Base-by-base conservation (phyloP, 1,139 yeast species). In the Wickerhamomyces sp. region DNA sequence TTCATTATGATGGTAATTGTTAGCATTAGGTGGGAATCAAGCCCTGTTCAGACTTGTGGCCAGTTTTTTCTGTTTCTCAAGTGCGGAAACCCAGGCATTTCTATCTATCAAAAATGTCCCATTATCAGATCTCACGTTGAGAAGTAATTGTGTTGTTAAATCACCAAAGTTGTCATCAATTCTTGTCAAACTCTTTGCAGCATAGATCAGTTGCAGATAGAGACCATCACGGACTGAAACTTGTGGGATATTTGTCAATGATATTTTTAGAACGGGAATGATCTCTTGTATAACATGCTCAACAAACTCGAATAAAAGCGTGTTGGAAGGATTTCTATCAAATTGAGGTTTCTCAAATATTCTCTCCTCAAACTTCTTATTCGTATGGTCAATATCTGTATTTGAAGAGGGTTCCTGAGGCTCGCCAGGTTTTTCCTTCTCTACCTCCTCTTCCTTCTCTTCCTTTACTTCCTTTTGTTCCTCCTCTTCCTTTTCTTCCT, bases 111-210 rank as follows among this genome's bases (percentile, higher is more conserved):
- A 51, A 9, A 44, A 44, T 3, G 38, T 6, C 1, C 25, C 12
- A 4, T 27, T 35, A 7, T 29, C 38, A 5, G 31, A 5, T 18
- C 38, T 43, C 2, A 42, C 19, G 29, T 50, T 55, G 9, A 54
- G 37, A 3, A 55, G 20, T 13, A 39, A 19, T 3, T 43, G 38
- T 2, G 50, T 44, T 72, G 56, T 68, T 56, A 21, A 67, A 54
- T 37, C 78, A 47, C 77, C 78, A 56, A 86, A 85, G 50, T 84
- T 88, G 3, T 77, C 79, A 15, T 86, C 82, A 21, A 78, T 78
- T 44, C 88, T 69, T 1, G 84, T 76, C 44, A 87, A 67, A 7
- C 92, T 81, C 51, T 80, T 85, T 27, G 92, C 79, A 42, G 92
- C 78, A 59, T 86, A 87, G 2, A 85, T 76, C 33, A 86, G 63